These are phyloP conservation scores for Aspergillus sp. DNA, from an alignment of 2,329 filamentous ascomycete genomes.

Conservation along the genomic window DNA sequence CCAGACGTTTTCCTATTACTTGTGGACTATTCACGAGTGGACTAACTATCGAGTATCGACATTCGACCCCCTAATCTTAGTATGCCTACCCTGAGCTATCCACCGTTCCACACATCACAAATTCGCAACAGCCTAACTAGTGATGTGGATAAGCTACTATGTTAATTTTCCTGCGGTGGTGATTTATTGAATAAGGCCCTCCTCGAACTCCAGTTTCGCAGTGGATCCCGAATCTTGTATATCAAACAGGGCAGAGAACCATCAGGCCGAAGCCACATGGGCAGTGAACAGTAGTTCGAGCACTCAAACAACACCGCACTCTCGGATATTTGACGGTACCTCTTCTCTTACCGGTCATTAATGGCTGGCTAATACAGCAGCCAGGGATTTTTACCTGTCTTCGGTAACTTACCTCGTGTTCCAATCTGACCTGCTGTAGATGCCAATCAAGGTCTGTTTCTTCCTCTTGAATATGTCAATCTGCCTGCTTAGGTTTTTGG, in stretches of 20 bases:
- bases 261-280: neutral
- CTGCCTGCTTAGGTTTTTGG: neutral
- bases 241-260: neutral
- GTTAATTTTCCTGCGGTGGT: neutral
- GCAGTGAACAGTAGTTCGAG: neutral
- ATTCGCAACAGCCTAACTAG: neutral
- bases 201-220: neutral
- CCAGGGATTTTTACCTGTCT: neutral
- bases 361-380: neutral
- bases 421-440: neutral
- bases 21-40: neutral
- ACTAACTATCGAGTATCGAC: neutral
- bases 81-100: too few species aligned
- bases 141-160: neutral
- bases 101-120: neutral
- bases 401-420: neutral
- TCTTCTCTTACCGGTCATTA: neutral
- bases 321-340: too few species aligned
- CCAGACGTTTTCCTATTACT: neutral
- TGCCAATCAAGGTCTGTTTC: too few species aligned
- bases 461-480: neutral
- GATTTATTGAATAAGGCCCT: neutral
- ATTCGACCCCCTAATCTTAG: too few species aligned
- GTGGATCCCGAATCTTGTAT: neutral
- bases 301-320: neutral